A percentile compares a stretch with the other conserved stretches of the same genome.
Conservation (phyloP, 148 eudicot species). For the Amaranthus hypochondriacus region DNA sequence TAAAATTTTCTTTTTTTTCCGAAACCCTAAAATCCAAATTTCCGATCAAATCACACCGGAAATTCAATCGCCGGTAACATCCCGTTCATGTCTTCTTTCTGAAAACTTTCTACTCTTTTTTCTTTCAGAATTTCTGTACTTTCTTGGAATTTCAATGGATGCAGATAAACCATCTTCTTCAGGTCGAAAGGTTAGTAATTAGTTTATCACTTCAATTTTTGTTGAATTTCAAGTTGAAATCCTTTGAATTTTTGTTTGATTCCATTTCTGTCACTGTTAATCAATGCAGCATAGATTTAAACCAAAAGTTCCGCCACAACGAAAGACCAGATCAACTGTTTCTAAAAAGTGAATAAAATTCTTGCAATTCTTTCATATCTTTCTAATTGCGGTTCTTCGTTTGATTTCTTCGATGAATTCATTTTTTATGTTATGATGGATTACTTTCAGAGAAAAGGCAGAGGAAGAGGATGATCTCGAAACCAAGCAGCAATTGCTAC, state of each 20-base stretch:
- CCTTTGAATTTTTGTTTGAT: neutral
- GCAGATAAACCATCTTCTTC: slow-evolving; percentile 21
- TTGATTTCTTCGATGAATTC: neutral
- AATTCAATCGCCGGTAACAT: neutral
- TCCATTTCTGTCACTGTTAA: neutral
- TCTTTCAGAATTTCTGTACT: neutral
- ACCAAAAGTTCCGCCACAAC: slow-evolving; percentile 39
- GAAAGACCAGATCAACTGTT: slow-evolving; percentile 18
- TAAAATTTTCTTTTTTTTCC: neutral
- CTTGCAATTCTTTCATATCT: neutral
- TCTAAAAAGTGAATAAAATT: slow-evolving; percentile 25
- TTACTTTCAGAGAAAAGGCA: slow-evolving; percentile 31
- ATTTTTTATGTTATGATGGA: neutral
- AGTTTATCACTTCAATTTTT: neutral
- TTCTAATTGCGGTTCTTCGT: neutral
- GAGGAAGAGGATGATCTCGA: slow-evolving; percentile 23
- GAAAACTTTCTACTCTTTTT: neutral
- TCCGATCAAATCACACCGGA: slow-evolving; percentile 1
- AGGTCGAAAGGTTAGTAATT: slow-evolving; percentile 24
- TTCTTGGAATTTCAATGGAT: slow-evolving; percentile 24
- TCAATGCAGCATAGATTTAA: slow-evolving; percentile 29
- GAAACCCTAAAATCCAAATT: slow-evolving; percentile 16
- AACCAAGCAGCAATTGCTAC: neutral
- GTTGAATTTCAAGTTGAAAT: neutral
- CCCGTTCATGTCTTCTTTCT: neutral